Conservation (phyloP, 148 eudicot genomes). For the Rhododendron williamsianum region DNA sequence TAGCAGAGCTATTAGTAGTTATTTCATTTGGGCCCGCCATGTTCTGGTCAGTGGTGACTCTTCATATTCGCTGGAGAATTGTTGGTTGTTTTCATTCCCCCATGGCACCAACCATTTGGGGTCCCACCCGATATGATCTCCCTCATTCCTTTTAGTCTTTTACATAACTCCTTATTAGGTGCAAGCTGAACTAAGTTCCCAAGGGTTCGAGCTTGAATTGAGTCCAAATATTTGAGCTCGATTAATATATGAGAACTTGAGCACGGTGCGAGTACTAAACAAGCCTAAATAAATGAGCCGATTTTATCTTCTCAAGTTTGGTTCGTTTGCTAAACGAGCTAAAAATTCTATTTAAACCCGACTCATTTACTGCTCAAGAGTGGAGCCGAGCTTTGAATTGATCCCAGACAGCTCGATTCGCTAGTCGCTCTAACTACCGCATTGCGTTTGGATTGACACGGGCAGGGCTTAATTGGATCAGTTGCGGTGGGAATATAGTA, state of each 20-base stretch:
- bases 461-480: no score
- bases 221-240: neutral
- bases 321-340: no score
- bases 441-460: no score
- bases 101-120: neutral
- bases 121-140: neutral
- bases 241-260: neutral
- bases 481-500: no score
- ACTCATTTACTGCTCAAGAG: no score
- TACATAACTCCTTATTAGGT: neutral
- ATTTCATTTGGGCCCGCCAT: neutral
- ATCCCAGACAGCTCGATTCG: no score
- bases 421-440: no score
- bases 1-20: neutral
- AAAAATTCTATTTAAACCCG: no score
- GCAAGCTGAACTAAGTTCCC: neutral
- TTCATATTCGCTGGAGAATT: neutral
- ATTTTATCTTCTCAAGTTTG: no score
- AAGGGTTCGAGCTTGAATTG: neutral
- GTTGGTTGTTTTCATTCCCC: neutral
- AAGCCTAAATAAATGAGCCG: no score
- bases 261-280: neutral
- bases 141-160: neutral
- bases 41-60: neutral
- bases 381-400: no score